Evolutionary conservation across 179 eudicot species (phyloP).

Genomic region (Beta corolliflora): DNA sequence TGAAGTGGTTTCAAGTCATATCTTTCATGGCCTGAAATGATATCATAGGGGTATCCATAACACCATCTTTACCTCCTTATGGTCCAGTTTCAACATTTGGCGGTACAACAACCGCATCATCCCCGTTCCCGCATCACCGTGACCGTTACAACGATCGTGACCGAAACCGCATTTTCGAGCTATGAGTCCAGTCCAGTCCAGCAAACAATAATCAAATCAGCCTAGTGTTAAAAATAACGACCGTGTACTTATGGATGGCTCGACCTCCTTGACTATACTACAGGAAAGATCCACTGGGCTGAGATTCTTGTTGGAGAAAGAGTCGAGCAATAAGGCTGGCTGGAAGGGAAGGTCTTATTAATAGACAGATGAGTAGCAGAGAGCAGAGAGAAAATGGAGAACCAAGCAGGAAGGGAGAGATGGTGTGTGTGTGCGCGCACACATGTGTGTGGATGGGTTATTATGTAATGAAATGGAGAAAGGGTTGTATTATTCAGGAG

Average conservation of each 20-base stretch:
- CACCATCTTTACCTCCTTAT: too few relatives aligned
- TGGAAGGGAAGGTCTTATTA: background rate
- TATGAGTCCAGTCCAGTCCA: too few relatives aligned
- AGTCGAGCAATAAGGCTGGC: background rate
- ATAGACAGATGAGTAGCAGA: background rate
- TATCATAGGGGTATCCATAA: too few relatives aligned
- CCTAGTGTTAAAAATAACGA: background rate
- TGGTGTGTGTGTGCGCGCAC: background rate
- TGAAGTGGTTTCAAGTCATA: too few relatives aligned
- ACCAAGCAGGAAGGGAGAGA: background rate
- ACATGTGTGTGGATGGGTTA: background rate
- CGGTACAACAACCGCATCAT: too few relatives aligned
- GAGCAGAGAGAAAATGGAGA: background rate
- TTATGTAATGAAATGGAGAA: background rate
- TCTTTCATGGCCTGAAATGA: too few relatives aligned
- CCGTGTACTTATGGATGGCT: background rate
- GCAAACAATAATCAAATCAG: background rate
- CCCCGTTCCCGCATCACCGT: too few relatives aligned
- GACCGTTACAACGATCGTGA: too few relatives aligned
- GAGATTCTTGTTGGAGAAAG: background rate
- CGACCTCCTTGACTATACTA: background rate
- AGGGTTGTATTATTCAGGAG: background rate
- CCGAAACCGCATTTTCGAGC: too few relatives aligned
- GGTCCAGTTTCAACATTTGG: too few relatives aligned
- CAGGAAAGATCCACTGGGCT: background rate